Percentiles rank a stretch among this genome's conserved stretches.
phyloP scores from a whole-genome alignment of 805 yeast species.

The Myxozyma udenii region DNA sequence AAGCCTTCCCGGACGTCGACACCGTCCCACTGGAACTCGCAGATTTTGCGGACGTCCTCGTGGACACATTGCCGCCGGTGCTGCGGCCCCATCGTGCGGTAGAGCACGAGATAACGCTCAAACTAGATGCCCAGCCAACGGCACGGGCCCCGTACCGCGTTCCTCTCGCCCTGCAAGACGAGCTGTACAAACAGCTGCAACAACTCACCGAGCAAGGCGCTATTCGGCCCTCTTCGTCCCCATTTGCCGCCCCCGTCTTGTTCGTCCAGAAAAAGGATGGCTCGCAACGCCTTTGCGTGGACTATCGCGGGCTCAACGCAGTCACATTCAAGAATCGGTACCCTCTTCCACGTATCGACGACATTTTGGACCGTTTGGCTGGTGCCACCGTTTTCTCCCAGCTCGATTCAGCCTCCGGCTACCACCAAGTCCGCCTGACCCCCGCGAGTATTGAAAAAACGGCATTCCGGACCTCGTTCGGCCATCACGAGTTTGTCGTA shows the following conservation, averaged over 20 bases:
- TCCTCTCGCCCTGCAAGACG: too few relatives aligned
- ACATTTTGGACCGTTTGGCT: slow-evolving; percentile 4
- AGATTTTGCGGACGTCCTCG: too few relatives aligned
- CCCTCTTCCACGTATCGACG: slow-evolving; percentile 8
- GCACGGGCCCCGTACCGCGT: too few relatives aligned
- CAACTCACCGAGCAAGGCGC: too few relatives aligned
- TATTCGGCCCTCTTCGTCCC: not conserved
- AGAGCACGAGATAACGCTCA: too few relatives aligned
- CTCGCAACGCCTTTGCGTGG: slow-evolving; percentile 19
- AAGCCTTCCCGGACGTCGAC: too few relatives aligned
- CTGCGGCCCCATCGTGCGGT: too few relatives aligned
- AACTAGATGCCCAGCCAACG: too few relatives aligned
- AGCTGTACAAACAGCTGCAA: too few relatives aligned
- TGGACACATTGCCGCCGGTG: too few relatives aligned
- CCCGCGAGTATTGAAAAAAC: slow-evolving; percentile 22
- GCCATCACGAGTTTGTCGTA: slow-evolving; percentile 32
- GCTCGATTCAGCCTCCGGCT: slow-evolving; percentile 1
- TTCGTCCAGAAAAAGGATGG: slow-evolving; percentile 30
- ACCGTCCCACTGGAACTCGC: too few relatives aligned
- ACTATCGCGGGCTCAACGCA: slow-evolving; percentile 2
- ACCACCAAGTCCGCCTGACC: slow-evolving; percentile 34
- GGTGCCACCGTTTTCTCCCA: not conserved
- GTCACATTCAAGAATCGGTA: slow-evolving; percentile 7
- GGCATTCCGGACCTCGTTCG: slow-evolving; percentile 31
- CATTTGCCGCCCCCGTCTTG: slow-evolving; percentile 14